These are phyloP conservation scores for Gentiana dahurica DNA, from an alignment of 257 asterid species.

Conservation along the genomic window DNA sequence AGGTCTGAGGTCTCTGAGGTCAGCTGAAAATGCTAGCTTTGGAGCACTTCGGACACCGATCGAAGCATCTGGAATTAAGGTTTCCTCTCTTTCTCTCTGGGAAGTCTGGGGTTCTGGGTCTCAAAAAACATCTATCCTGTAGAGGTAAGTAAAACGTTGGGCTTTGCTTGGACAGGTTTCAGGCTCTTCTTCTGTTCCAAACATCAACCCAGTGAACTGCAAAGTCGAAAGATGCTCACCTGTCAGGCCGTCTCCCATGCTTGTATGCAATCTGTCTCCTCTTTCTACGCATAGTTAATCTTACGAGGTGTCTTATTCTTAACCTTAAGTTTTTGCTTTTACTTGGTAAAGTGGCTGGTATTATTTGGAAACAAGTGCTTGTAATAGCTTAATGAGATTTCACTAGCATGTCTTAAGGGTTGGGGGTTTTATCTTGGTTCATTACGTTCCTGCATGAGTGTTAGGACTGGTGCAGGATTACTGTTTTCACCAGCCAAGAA, in stretches of 20 bases:
- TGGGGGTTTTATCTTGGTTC: too few species aligned
- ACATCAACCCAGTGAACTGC: slow-evolving; percentile 59
- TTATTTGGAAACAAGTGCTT: not conserved
- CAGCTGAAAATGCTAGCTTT: slow-evolving; percentile 64
- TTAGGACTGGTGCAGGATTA: too few species aligned
- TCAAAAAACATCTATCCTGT: not conserved
- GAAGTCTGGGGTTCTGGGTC: not conserved
- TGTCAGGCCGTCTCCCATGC: slow-evolving; percentile 72
- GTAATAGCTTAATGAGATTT: too few species aligned
- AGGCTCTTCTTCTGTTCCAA: slow-evolving; percentile 65
- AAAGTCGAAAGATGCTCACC: slow-evolving; percentile 98
- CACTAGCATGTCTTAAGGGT: too few species aligned
- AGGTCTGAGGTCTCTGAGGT: slow-evolving; percentile 73
- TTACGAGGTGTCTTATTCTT: not conserved
- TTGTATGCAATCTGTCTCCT: slow-evolving; percentile 4
- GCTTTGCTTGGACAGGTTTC: slow-evolving; percentile 50
- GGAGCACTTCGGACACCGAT: slow-evolving; percentile 71
- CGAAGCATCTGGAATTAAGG: slow-evolving; percentile 83
- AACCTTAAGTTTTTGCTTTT: not conserved
- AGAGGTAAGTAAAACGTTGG: slow-evolving; percentile 6
- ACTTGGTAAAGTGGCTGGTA: not conserved
- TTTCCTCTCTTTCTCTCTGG: slow-evolving; percentile 9
- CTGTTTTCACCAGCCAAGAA: too few species aligned
- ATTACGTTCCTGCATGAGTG: too few species aligned
- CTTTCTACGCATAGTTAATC: too few species aligned